A percentile compares a stretch with the other conserved stretches of the same genome.
Conservation (phyloP, 2,329 filamentous ascomycete species). For the Xylaria polymorpha region DNA sequence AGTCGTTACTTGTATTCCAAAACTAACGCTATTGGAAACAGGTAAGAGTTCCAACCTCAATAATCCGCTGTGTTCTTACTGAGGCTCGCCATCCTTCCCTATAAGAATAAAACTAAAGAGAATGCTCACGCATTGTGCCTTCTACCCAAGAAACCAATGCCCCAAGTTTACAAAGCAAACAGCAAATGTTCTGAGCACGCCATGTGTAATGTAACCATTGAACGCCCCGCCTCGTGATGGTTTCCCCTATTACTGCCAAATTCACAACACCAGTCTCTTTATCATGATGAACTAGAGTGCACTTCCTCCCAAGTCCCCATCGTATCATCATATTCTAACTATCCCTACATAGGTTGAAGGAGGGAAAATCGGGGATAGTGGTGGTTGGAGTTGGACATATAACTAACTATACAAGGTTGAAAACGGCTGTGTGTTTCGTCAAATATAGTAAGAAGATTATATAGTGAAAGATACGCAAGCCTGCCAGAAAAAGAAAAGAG, state of each 20-base stretch:
- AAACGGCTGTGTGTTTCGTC: not conserved
- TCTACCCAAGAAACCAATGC: conserved; percentile 5
- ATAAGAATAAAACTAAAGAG: not conserved
- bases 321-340: not conserved
- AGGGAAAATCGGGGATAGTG: not conserved
- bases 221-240: not conserved
- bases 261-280: not conserved
- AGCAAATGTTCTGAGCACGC: not conserved
- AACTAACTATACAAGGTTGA: conserved; percentile 16
- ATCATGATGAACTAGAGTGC: not conserved
- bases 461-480: not conserved
- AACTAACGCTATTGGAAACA: not conserved
- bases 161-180: not conserved
- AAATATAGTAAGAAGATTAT: not conserved
- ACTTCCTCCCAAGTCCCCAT: not conserved
- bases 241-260: not conserved
- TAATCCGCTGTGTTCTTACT: not conserved
- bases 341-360: not conserved
- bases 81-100: not conserved
- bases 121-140: not conserved
- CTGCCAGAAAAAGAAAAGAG: not conserved
- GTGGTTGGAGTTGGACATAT: conserved; percentile 15
- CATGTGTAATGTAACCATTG: not conserved
- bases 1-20: not conserved
- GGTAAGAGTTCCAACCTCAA: not conserved